Evolutionary conservation across 495 filamentous ascomycete species (phyloP), one percentile per base, ranked within the genome.

Genomic region (Xylaria longipes): DNA sequence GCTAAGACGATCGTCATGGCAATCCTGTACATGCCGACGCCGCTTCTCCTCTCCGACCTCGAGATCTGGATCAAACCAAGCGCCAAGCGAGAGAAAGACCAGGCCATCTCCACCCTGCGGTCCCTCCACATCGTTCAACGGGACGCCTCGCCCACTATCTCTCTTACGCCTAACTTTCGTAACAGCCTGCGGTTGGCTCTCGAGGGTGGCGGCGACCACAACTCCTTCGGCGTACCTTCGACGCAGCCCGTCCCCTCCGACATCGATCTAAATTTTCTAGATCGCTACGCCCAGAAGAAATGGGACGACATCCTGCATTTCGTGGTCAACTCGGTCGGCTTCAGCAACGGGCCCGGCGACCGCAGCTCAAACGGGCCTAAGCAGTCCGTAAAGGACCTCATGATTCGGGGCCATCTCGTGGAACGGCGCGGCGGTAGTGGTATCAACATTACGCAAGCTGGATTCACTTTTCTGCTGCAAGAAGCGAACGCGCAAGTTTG

Each of bases 221-320:
- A 92, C 63, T 97, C 93, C 3, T 99, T 98, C 72, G 96, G 96
- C 60, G 92, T 97, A 5, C 92, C 93, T 15, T 92, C 91, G 39
- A 84, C 85, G 31, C 78, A 86, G n/a, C 81, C 89, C 1, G 84
- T 88, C 39, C 84, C 89, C 20, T 80, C 84, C 48, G 81, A 84
- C 43, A 86, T 96, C 33, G 85, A 89, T 27, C 80, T 94, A 6
- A 74, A 83, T 27, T 92, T 90, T 75, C 86, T 99, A n/a, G 97
- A 99, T 73, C 84, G 89, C 35, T 97, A 94, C 81, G 95, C 95
- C 17, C 87, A 91, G 60, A 87, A 86, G 71, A 95, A 97, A 77
- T 99, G 97, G 93, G 97, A 99, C 79, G 91, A 93, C 9, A 97
- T 99, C 12, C 82, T 98, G 41, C 94, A 97, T 79, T 99, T 95